Base-by-base conservation (phyloP, 116 monocot genomes). In the Trichopus zeylanicus region DNA sequence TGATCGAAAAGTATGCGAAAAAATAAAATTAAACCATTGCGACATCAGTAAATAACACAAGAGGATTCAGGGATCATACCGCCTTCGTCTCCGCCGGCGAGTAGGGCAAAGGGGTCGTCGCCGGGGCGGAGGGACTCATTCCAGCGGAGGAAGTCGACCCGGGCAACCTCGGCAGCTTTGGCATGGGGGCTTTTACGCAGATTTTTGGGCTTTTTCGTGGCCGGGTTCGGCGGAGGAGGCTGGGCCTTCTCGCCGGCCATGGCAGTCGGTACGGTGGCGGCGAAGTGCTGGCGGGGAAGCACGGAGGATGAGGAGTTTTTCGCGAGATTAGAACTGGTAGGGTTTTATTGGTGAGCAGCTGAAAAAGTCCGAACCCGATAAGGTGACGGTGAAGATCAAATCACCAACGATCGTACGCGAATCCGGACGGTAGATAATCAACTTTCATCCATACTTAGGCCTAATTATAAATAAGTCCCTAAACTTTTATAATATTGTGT, bases 21-120 rank as follows among this genome's bases (percentile, higher is more conserved):
- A 31, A 30, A 18, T 2, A 1, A 26, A 27, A 8, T 27, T 19
- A 0, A 60, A 4, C n/a, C n/a, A n/a, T n/a, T n/a, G n/a, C n/a
- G n/a, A 5, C 1, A 59, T 42, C 37, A 23, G 3, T 3, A 18
- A 21, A 19, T 29, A 28, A 12, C 12, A 4, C 4, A 7, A 47
- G 23, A 22, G 7, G 33, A 22, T 29, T n/a, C 16, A 19, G 52
- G 1, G n/a, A 18, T 29, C 11, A 19, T 13, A 84, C 89, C 89
- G 78, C 94, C 93, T 83, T 89, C 82, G 19, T 51, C 56, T 63
- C 82, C 60, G 21, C 67, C 73, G 39, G 78, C 66, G 31, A 93
- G 48, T 42, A 83, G 30, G 25, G 73, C 32, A 31, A 93, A 86
- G 19, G 85, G 67, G 26, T 85, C 88, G 2, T 77, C 67, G 51